Evolutionary conservation across 768 basidiomycete genomes (phyloP), one percentile per base, ranked within the genome.

Genomic region (Xerocomus potaroensis): DNA sequence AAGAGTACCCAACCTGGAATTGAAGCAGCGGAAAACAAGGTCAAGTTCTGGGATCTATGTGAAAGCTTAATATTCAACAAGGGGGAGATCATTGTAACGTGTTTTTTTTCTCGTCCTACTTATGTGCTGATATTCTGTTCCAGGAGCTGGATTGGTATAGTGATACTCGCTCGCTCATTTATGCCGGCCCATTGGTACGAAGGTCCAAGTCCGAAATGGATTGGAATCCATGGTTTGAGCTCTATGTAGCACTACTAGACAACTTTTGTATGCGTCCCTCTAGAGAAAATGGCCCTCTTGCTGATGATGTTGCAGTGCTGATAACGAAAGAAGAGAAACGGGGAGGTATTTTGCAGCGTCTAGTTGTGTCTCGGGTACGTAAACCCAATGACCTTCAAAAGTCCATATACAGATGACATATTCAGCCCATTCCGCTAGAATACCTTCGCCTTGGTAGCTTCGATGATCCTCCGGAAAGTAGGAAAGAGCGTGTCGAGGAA

Each of bases 1-100:
- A 91, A 87, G 72, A 84, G 84, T 53, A 89, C 89, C 0, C 84
- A 94, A 58, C 91, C 91, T 1, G 92, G 92, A 4, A 93, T 95
- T 49, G 87, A 82, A 49, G 87, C 84, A n/a, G 89, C 92, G 1
- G 91, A 94, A 61, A 77, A 80, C 51, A 91, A 91, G 62, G 91
- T 93, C 54, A 91, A 91, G 60, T 83, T 91, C 49, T 89, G 86
- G 84, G 81, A 72, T 43, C 69, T 94, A 3, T 81, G 80, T 53
- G 89, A 94, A 68, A 83, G 77, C 55, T 61, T 95, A 40, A 65
- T 79, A 11, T 89, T 81, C 57, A 80, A 81, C 58, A 81, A 76
- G 51, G 91, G 87, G 21, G 91, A 94, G 63, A 80, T 93, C 15
- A 82, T 91, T 30, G 91, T 90, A 59, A 49, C 82, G 67, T 4